A percentile compares a stretch with the other conserved stretches of the same genome.
These are phyloP conservation scores for Spathaspora hagerdaliae DNA, from an alignment of 805 yeast genomes.

Conservation along the genomic window DNA sequence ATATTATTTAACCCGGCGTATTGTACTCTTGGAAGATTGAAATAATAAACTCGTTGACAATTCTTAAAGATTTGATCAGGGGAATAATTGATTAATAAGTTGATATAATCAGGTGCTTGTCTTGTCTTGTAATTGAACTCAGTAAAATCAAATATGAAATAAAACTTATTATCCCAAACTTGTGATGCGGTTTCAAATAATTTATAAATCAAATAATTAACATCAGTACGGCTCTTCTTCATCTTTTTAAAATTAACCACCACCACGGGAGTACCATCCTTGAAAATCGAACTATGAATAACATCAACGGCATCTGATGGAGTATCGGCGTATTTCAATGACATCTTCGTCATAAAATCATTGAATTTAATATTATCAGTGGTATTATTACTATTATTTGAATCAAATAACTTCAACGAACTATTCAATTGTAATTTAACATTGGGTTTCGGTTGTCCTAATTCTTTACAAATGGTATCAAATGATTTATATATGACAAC, in stretches of 20 bases:
- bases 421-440: conserved; percentile 56
- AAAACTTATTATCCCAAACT: conserved; percentile 67
- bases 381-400: conserved; percentile 36
- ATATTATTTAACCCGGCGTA: conserved; percentile 18
- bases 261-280: conserved; percentile 70
- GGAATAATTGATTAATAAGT: conserved; percentile 39
- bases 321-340: conserved; percentile 49
- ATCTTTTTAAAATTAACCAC: conserved; percentile 44
- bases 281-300: conserved; percentile 60
- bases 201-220: conserved; percentile 54
- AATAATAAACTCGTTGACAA: conserved; percentile 51
- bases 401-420: conserved; percentile 37
- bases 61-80: conserved; percentile 51
- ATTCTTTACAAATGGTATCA: conserved; percentile 43
- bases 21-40: conserved; percentile 39
- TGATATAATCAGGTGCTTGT: conserved; percentile 23
- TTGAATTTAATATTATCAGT: conserved; percentile 44
- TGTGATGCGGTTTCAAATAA: conserved; percentile 62
- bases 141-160: conserved; percentile 66
- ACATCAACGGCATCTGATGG: conserved; percentile 32
- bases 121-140: conserved; percentile 38
- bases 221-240: conserved; percentile 30
- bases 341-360: conserved; percentile 71
- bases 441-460: conserved; percentile 54
- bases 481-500: conserved; percentile 30